Conservation (phyloP, 1,284 basidiomycete genomes). For the Anthracocystis panici-leucophaei region DNA sequence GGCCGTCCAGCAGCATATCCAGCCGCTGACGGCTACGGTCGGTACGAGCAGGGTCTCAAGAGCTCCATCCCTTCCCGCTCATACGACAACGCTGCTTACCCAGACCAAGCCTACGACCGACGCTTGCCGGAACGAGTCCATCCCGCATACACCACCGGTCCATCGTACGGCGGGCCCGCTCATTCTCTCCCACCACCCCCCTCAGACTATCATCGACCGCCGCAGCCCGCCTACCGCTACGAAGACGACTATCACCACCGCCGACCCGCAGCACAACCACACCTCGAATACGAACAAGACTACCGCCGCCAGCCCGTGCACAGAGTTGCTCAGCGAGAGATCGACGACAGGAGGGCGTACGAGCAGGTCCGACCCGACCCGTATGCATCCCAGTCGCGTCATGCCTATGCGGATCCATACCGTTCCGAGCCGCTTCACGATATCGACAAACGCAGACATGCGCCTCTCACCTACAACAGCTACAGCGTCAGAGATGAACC, state of each 20-base stretch:
- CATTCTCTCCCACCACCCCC: constrained; percentile 13
- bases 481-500: constrained; percentile 29
- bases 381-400: constrained; percentile 30
- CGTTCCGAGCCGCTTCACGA: constrained; percentile 18
- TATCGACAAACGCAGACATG: constrained; percentile 28
- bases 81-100: constrained; percentile 16
- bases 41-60: constrained; percentile 33
- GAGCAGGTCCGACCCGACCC: constrained; percentile 22
- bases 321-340: constrained; percentile 19
- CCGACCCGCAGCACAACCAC: constrained; percentile 18
- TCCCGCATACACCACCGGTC: constrained; percentile 37
- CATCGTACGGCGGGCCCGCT: constrained; percentile 29
- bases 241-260: constrained; percentile 26
- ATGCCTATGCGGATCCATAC: constrained; percentile 18
- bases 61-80: constrained; percentile 23
- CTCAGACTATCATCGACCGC: constrained; percentile 27
- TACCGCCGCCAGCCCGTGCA: constrained; percentile 29
- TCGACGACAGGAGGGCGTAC: constrained; percentile 22
- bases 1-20: constrained; percentile 25
- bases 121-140: constrained; percentile 36
- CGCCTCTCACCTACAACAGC: constrained; percentile 21
- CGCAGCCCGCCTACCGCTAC: constrained; percentile 29
- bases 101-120: constrained; percentile 30
- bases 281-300: constrained; percentile 19
- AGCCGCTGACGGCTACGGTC: constrained; percentile 25